Evolutionary conservation across 805 yeast species (phyloP), one percentile per base, ranked within the genome.

Genomic region (Suhomyces xylopsoci): DNA sequence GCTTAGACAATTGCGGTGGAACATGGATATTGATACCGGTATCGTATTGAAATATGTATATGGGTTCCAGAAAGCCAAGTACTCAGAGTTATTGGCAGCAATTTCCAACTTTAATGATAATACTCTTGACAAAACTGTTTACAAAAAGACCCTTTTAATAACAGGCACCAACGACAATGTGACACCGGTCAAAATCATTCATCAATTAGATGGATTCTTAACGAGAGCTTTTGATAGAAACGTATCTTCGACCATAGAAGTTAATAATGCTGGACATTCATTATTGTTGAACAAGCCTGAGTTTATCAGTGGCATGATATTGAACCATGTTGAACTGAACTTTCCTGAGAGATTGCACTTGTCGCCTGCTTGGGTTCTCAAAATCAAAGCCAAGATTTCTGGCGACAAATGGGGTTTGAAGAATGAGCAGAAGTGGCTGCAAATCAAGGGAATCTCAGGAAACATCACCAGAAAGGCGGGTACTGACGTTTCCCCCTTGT

Each of bases 361-460:
- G 34, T 81, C 84, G 19, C 81, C 87, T 24, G 81, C 88, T 2
- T 87, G 92, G 92, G 90, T 85, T 47, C 73, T 87, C 49, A 76
- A 80, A 55, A 75, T 82, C 15, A 81, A 83, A 59, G 88, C 88
- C 2, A 77, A 81, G 49, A 77, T 82, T 12, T 78, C 82, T 24
- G 87, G 87, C 2, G 87, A 82, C 59, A 87, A 88, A 67, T 88
- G 93, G 93, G 88, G 90, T 20, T 68, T 88, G 56, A 87, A 87
- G 66, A 88, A 87, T 62, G 88, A 85, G 62, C 77, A 74, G 55
- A 88, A 87, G 64, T 88, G 94, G 93, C 75, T 77, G 62, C 70
- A 76, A 32, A 73, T 83, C 6, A 74, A 75, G 45, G 73, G 83
- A 0, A 73, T 87, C 0, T 81, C 87, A 0, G 56, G 67, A 53